Conservation (phyloP, 805 yeast species). For the Wickerhamiella slavikovae region DNA sequence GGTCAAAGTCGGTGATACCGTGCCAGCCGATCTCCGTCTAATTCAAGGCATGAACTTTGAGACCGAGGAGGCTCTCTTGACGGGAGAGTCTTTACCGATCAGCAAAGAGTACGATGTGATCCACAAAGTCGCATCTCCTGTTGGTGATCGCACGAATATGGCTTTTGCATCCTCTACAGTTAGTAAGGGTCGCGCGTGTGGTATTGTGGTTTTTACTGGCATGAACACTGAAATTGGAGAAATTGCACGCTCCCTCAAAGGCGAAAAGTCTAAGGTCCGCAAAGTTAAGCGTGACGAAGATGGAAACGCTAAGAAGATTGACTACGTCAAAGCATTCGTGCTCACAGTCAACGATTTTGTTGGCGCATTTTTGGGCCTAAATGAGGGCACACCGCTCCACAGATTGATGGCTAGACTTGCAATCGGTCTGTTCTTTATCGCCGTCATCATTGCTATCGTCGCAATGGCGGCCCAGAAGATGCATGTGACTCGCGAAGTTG, state of each 20-base stretch:
- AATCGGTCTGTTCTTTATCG: slow-evolving; percentile 44
- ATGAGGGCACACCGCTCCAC: slow-evolving; percentile 67
- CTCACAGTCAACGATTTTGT: slow-evolving; percentile 32
- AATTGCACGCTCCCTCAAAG: slow-evolving; percentile 39
- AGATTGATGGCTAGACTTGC: slow-evolving; percentile 61
- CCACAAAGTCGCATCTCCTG: slow-evolving; percentile 28
- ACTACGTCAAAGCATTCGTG: slow-evolving; percentile 26
- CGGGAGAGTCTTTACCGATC: slow-evolving; percentile 51
- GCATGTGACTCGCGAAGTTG: slow-evolving; percentile 57
- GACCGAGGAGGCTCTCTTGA: slow-evolving; percentile 45
- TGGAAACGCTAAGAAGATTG: slow-evolving; percentile 24
- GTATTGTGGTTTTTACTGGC: slow-evolving; percentile 50
- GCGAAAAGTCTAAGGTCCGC: slow-evolving; percentile 21
- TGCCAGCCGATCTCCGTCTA: slow-evolving; percentile 55
- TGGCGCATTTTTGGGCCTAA: slow-evolving; percentile 55
- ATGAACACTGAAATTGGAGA: slow-evolving; percentile 53
- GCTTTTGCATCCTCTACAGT: slow-evolving; percentile 50
- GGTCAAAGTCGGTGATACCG: slow-evolving; percentile 49
- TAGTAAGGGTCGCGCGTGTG: slow-evolving; percentile 55
- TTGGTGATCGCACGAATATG: slow-evolving; percentile 58
- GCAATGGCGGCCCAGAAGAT: slow-evolving; percentile 73
- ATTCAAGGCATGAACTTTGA: slow-evolving; percentile 41
- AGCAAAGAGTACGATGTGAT: slow-evolving; percentile 27
- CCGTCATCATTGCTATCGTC: slow-evolving; percentile 69
- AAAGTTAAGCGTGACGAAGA: slow-evolving; percentile 25